Evolutionary conservation across 2,329 filamentous ascomycete genomes (phyloP), one percentile per base, ranked within the genome.

Genomic region (Trichophaea hybrida): DNA sequence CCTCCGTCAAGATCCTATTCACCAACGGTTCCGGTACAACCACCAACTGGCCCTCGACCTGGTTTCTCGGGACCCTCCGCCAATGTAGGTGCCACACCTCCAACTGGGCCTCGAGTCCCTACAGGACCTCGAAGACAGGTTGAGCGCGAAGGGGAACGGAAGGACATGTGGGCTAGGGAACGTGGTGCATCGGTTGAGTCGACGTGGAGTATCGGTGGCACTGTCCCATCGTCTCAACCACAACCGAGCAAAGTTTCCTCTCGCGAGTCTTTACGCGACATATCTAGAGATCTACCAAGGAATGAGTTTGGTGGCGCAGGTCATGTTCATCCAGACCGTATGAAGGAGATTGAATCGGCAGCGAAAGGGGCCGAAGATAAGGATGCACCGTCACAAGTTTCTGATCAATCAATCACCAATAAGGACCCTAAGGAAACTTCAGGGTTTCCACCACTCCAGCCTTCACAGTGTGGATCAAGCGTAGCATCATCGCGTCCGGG

Each of bases 291-390:
- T 8, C 50, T 33, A 24, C 32, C 50, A 1, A 53, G 50, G 34
- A 34, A 53, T 24, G 50, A 53, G 32, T 53, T 53, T 37, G 50
- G 32, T 37, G 24, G 34, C 32, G 53, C 53, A 5, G 53, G 35
- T 35, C 38, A 61, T 33, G 50, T 66, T 17, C 64, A 66, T 49
- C 64, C 64, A 17, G 64, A 65, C 37, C 59, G 64, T 24, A 63
- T 65, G 10, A 57, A 58, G 59, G 62, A 60, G 43, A 65, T 66
- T 31, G 64, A 66, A 46, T 59, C 59, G 32, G 61, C 59, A 46
- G 57, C 57, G 12, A 63, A 60, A n/a, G 59, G 53, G 38, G 57
- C 57, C 6, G 60, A 62, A 57, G 64, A 64, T 37, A 61, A 52
- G 35, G 55, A 46, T 43, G 34, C 15, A 32, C 49, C 58, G 31